These are phyloP conservation scores for Fusarium cicatricum DNA, from an alignment of 2,329 filamentous ascomycete genomes.

Conservation along the genomic window DNA sequence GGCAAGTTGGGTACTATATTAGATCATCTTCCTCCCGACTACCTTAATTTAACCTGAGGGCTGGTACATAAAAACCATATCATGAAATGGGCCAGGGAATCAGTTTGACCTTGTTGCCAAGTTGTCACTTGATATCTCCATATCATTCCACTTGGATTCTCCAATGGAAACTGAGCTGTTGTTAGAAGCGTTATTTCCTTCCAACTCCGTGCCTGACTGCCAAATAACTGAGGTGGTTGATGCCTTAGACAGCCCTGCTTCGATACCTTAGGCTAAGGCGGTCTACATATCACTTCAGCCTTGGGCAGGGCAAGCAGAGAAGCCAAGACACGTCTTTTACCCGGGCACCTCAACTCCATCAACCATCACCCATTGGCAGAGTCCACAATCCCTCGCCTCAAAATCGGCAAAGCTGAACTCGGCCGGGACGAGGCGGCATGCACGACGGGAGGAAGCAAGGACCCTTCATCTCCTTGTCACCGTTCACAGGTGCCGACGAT, in stretches of 20 bases:
- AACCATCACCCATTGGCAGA: constrained; percentile 16
- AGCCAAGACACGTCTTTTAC: neutral
- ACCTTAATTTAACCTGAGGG: too few species aligned
- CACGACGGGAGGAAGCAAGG: constrained; percentile 22
- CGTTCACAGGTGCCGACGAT: constrained; percentile 32
- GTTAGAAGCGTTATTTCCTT: too few species aligned
- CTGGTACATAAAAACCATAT: too few species aligned
- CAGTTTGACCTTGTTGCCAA: too few species aligned
- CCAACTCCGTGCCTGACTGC: too few species aligned
- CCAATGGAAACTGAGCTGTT: too few species aligned
- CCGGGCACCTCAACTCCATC: constrained; percentile 9
- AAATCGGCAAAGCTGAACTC: constrained; percentile 35
- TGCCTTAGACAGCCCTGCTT: constrained; percentile 22
- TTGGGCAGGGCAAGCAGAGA: neutral
- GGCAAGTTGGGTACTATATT: too few species aligned
- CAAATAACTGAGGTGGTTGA: too few species aligned
- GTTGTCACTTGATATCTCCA: too few species aligned
- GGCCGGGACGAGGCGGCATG: constrained; percentile 24
- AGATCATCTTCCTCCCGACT: too few species aligned
- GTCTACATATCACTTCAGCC: constrained; percentile 23
- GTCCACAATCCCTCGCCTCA: constrained; percentile 36
- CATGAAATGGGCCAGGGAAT: too few species aligned
- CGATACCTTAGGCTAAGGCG: constrained; percentile 15
- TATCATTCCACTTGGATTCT: too few species aligned
- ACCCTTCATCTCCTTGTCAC: constrained; percentile 22